Evolutionary conservation across 345 rosid species (phyloP).

Genomic region (Odontarrhena argentea): DNA sequence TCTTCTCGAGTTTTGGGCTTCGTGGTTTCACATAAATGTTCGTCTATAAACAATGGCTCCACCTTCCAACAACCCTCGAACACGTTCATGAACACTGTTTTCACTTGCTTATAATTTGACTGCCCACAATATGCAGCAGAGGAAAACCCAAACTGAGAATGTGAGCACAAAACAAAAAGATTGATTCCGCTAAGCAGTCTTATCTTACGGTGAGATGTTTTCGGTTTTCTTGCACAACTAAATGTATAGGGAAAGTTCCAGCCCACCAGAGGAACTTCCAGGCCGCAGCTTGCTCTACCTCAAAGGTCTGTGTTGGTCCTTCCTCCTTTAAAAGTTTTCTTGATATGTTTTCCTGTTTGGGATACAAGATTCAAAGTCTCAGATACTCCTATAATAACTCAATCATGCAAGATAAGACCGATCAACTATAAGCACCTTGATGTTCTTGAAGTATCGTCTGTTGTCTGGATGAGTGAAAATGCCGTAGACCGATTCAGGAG

Average conservation of each 20-base stretch:
- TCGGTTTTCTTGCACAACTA: constrained; percentile 79
- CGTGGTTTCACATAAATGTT: constrained; percentile 49
- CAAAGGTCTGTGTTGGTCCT: constrained; percentile 70
- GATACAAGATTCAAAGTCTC: constrained; percentile 2
- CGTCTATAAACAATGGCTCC: constrained; percentile 75
- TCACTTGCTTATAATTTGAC: constrained; percentile 82
- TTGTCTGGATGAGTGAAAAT: constrained; percentile 91
- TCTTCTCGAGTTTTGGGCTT: constrained; percentile 74
- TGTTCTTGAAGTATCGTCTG: constrained; percentile 82
- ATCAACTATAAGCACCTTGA: constrained; percentile 53
- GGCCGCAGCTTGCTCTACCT: constrained; percentile 78
- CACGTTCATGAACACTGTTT: constrained; percentile 75
- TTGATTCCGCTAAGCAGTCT: not conserved
- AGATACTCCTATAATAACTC: not conserved
- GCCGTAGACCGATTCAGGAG: constrained; percentile 73
- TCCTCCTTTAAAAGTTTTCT: constrained; percentile 68
- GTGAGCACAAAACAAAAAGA: not conserved
- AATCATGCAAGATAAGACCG: constrained; percentile 1
- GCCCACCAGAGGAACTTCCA: constrained; percentile 98
- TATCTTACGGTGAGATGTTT: constrained; percentile 58
- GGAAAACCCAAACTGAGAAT: not conserved
- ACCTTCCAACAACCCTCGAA: constrained; percentile 91
- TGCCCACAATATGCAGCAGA: constrained; percentile 37
- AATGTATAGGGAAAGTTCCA: constrained; percentile 75
- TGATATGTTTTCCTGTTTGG: constrained; percentile 70